These are phyloP conservation scores for Corymbia calophylla DNA, from an alignment of 441 rosid genomes.

Conservation along the genomic window DNA sequence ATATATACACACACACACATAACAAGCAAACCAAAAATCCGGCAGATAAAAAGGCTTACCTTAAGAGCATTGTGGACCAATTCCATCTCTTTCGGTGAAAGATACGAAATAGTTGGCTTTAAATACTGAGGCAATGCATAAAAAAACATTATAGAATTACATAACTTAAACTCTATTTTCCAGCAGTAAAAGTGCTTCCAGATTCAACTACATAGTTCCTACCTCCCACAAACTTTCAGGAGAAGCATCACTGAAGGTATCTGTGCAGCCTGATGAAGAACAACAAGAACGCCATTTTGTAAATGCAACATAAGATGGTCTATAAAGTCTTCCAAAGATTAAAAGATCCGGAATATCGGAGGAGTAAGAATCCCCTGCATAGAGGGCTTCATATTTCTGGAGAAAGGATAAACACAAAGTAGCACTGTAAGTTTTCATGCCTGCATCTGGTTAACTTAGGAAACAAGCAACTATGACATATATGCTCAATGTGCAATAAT, in stretches of 20 bases:
- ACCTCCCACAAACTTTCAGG: constrained; percentile 97
- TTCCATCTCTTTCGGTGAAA: constrained; percentile 76
- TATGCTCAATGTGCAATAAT: neutral
- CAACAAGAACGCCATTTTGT: constrained; percentile 52
- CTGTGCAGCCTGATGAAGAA: constrained; percentile 41
- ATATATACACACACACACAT: neutral
- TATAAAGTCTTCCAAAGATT: constrained; percentile 31
- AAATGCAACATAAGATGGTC: constrained; percentile 32
- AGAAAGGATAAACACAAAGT: neutral
- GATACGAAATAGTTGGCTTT: constrained; percentile 69
- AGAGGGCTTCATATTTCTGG: constrained; percentile 44
- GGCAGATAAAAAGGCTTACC: constrained; percentile 30
- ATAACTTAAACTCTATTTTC: constrained; percentile 5
- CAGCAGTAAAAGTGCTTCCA: constrained; percentile 1
- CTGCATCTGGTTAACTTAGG: neutral
- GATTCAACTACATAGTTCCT: constrained; percentile 6
- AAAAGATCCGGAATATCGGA: constrained; percentile 28
- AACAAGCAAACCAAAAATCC: neutral
- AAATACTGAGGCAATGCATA: constrained; percentile 51
- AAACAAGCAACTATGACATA: neutral
- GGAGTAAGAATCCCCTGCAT: constrained; percentile 24
- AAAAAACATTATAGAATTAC: neutral
- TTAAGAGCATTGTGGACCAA: constrained; percentile 70
- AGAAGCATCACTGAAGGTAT: constrained; percentile 33
- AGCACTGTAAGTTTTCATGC: neutral